Percentiles rank a stretch among this genome's conserved stretches.
phyloP scores from a whole-genome alignment of 768 basidiomycete species.

The Candolleomyces eurysporus region DNA sequence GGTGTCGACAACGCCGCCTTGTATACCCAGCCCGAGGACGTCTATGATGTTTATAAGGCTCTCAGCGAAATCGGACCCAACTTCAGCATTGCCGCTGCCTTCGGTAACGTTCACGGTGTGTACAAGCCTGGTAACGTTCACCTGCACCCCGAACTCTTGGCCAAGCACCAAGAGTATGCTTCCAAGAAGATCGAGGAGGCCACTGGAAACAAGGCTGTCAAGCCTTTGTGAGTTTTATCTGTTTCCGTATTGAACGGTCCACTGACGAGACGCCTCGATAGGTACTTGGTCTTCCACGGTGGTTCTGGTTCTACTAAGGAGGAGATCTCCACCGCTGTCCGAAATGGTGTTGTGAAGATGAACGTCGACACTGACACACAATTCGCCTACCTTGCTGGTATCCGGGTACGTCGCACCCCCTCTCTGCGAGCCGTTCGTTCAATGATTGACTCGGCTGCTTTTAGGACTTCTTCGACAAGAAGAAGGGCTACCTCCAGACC shows the following conservation, averaged over 20 bases:
- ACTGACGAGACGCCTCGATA: conserved; percentile 20
- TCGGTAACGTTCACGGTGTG: conserved; percentile 98
- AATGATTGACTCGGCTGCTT: not conserved
- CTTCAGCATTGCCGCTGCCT: conserved; percentile 97
- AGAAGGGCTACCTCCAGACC: conserved; percentile 82
- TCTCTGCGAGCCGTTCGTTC: not conserved
- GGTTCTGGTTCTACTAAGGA: conserved; percentile 97
- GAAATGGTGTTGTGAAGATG: conserved; percentile 97
- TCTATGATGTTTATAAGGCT: conserved; percentile 89
- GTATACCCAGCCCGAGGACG: conserved; percentile 97
- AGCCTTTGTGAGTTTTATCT: conserved; percentile 70
- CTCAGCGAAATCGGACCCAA: conserved; percentile 81
- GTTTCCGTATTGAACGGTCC: not conserved
- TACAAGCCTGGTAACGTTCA: conserved; percentile 99
- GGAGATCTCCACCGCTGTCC: conserved; percentile 90
- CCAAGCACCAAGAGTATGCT: conserved; percentile 84
- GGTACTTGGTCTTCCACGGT: conserved; percentile 99
- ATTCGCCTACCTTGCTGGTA: conserved; percentile 86
- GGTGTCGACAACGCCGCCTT: conserved; percentile 87
- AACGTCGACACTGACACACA: conserved; percentile 97
- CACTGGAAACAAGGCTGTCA: conserved; percentile 38
- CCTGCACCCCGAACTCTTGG: conserved; percentile 87
- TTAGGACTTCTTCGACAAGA: conserved; percentile 82
- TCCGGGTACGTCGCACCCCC: conserved; percentile 50
- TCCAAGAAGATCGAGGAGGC: conserved; percentile 51